These are phyloP conservation scores for Eucalyptus curtisii DNA, from an alignment of 345 rosid species.

Conservation along the genomic window DNA sequence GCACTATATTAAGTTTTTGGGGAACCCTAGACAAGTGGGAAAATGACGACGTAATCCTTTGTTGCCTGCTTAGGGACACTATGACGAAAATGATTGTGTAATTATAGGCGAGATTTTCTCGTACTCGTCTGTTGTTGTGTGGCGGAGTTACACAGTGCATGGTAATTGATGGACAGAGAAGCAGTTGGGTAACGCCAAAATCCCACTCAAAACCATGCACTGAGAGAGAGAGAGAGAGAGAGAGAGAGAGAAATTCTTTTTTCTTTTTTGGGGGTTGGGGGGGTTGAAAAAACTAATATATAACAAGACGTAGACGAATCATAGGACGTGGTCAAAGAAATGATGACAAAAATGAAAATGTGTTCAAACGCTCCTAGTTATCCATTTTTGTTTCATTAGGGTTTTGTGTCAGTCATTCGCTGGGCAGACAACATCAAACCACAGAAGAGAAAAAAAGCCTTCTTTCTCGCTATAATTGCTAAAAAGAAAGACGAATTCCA, in stretches of 20 bases:
- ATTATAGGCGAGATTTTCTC: background rate
- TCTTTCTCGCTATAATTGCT: background rate
- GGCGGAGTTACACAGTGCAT: background rate
- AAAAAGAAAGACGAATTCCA: background rate
- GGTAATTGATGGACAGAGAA: background rate
- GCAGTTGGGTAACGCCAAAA: constrained; percentile 25
- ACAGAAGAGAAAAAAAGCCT: background rate
- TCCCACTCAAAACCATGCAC: constrained; percentile 49
- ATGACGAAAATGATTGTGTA: background rate
- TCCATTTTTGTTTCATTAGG: background rate
- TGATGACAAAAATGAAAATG: background rate
- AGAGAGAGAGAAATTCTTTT: background rate
- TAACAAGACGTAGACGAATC: background rate
- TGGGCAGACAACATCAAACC: background rate
- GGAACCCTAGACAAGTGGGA: background rate
- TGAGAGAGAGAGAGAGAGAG: background rate
- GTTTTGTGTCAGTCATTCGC: background rate
- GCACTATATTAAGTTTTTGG: background rate
- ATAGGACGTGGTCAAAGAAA: background rate
- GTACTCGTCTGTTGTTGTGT: constrained; percentile 1
- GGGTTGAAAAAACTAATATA: background rate
- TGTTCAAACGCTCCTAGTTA: background rate
- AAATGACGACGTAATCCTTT: background rate
- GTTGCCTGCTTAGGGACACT: background rate
- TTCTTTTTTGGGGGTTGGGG: background rate